Evolutionary conservation across 768 basidiomycete genomes (phyloP), one percentile per base, ranked within the genome.

Genomic region (Boletus vinaceobasis): DNA sequence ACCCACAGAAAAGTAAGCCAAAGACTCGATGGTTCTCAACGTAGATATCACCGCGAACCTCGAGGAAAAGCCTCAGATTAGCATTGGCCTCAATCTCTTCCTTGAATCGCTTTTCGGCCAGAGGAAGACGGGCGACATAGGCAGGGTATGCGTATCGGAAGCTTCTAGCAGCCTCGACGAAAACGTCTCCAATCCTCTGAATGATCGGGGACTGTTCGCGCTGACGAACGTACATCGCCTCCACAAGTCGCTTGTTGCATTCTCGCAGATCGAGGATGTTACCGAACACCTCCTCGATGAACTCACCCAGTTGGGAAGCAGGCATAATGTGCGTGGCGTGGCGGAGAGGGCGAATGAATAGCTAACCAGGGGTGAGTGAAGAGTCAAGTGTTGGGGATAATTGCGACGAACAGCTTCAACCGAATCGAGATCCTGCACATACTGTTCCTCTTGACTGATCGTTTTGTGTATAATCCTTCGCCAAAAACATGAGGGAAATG

Each of bases 281-380:
- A 47, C 89, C 85, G 59, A 98, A 95, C 4, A 95, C 87, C 33
- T 91, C 87, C 42, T 91, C 88, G 47, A 97, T 86, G 69, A 98
- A 96, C 33, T 87, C 83, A 32, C 90, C 87, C 7, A 96, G 71
- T 32, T 82, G 76, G 26, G 78, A 65, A 5, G 77, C 71, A 5
- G 78, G 73, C 60, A 87, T 81, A 53, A 87, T 75, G 73, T 87
- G 85, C 15, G 71, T 74, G 58, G 78, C 82, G 67, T 50, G 79
- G 66, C 67, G 84, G 53, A 67, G 77, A 68, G 66, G 84, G 59
- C 77, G 73, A 46, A 87, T 78, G 66, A 86, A 85, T 46, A 86
- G 55, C 76, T 78, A 49, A 36, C 7, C n/a, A 32, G 0, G n/a
- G 4, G 26, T 61, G 21, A 67, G 57, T 13, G 35, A 43, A 81